Base-by-base conservation (phyloP, 768 basidiomycete species). In the Paxillus rubicundulus region DNA sequence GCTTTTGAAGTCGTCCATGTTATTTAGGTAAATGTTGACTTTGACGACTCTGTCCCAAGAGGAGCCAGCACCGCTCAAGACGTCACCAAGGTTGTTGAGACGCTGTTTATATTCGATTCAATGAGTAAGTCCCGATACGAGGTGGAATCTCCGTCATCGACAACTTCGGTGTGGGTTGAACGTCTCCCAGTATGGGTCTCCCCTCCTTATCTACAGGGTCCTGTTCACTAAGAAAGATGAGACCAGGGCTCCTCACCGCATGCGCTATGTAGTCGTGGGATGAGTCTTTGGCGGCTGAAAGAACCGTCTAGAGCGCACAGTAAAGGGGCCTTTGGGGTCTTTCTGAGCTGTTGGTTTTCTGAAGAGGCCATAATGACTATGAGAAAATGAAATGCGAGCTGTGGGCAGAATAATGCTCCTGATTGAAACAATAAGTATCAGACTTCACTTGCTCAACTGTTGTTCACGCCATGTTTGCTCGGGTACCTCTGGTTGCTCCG, bases 181-280 rank as follows among this genome's bases (percentile, higher is more conserved):
- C 76, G 7, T 77, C 82, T n/a, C 82, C 82, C 21, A 62, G 62
- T 13, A 83, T 77, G n/a, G 81, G 57, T 14, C 73, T 71, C 14
- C 79, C 81, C 37, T 73, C 64, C 49, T 63, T 69, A 56, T 77
- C 78, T 12, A 76, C 73, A 1, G 84, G 84, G 6, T 76, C 78
- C 63, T 83, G 82, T 4, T 82, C 84, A 53, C 81, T 84, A 37
- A 84, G 69, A 64, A 84, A 85, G 54, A 84, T 77, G 44, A 85
- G 63, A 6, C 82, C 82, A 2, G 79, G 76, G 12, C 77, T 72
- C 62, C 82, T 84, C 13, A 77, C 78, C 14, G 78, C 80, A 70
- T 82, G 81, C 12, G 81, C 81, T 82, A 56, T 41, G 38, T 18
- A 41, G 21, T 62, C 12, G 1, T 33, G 47, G 40, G 13, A 32